These are phyloP conservation scores for Albatrellus sp. DNA, from an alignment of 1,284 basidiomycete species.

Conservation along the genomic window DNA sequence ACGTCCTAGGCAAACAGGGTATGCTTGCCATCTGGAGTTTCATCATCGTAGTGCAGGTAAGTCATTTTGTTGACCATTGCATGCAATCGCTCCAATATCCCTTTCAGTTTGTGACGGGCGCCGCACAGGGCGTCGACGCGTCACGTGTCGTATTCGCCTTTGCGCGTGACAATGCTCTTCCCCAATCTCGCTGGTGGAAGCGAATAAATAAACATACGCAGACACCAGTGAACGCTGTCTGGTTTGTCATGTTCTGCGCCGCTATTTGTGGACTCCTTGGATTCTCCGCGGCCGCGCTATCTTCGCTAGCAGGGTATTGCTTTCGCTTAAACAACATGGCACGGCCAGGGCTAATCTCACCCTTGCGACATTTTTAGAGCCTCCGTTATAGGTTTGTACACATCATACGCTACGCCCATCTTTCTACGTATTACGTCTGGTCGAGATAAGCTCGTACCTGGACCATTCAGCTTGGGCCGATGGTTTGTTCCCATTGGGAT, in stretches of 20 bases:
- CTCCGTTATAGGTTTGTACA: conserved; percentile 58
- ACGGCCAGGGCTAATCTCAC: background rate
- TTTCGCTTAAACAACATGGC: background rate
- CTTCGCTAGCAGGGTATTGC: conserved; percentile 53
- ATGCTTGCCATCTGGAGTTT: conserved; percentile 63
- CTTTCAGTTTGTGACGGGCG: conserved; percentile 52
- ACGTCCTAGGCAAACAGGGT: conserved; percentile 52
- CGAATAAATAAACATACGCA: conserved; percentile 41
- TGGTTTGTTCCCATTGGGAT: conserved; percentile 49
- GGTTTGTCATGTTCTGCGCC: conserved; percentile 52
- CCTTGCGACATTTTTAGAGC: conserved; percentile 27
- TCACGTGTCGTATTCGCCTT: conserved; percentile 68
- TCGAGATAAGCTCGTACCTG: conserved; percentile 39
- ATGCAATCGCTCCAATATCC: background rate
- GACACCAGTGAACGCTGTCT: conserved; percentile 64
- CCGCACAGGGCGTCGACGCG: conserved; percentile 64
- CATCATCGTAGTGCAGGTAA: conserved; percentile 57
- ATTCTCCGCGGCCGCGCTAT: conserved; percentile 49
- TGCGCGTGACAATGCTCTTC: conserved; percentile 60
- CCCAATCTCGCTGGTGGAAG: conserved; percentile 59
- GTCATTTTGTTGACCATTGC: conserved; percentile 2
- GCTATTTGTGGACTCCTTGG: conserved; percentile 52
- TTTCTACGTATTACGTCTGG: conserved; percentile 61
- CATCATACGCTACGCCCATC: conserved; percentile 56
- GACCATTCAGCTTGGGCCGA: conserved; percentile 46